Conservation (phyloP, 805 yeast genomes). For the Candida oleophila region DNA sequence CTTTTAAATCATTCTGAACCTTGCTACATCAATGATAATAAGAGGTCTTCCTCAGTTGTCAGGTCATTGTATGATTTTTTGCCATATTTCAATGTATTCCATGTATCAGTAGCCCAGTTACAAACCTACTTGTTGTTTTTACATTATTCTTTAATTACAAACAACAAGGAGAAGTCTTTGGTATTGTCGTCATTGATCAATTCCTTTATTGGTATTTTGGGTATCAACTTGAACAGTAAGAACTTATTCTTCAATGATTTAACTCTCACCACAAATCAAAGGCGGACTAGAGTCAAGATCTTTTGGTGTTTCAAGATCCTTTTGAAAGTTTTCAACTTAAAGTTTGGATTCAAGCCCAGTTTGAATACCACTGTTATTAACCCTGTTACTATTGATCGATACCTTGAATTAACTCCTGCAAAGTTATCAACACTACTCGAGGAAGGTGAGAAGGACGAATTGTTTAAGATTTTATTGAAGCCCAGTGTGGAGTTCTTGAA, state of each 20-base stretch:
- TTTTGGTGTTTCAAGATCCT: conserved; percentile 49
- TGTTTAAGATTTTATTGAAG: conserved; percentile 35
- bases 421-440: conserved; percentile 36
- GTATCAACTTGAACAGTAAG: conserved; percentile 41
- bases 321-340: conserved; percentile 40
- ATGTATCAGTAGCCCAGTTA: conserved; percentile 46
- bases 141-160: conserved; percentile 45
- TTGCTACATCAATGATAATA: conserved; percentile 18
- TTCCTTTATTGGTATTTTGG: conserved; percentile 42
- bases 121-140: conserved; percentile 51
- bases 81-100: conserved; percentile 48
- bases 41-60: conserved; percentile 26
- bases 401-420: conserved; percentile 44
- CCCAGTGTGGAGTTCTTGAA: conserved; percentile 46
- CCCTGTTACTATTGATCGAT: conserved; percentile 46
- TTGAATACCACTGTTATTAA: conserved; percentile 46
- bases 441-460: conserved; percentile 20
- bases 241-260: conserved; percentile 47
- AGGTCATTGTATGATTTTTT: conserved; percentile 44
- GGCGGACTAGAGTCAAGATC: conserved; percentile 38
- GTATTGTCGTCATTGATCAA: conserved; percentile 38
- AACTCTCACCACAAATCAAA: conserved; percentile 36
- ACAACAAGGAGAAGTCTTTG: conserved; percentile 41
- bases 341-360: conserved; percentile 47
- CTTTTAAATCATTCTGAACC: conserved; percentile 39